These are phyloP conservation scores for Ceratobasidium sp. DNA, from an alignment of 1,284 basidiomycete species.

Conservation along the genomic window DNA sequence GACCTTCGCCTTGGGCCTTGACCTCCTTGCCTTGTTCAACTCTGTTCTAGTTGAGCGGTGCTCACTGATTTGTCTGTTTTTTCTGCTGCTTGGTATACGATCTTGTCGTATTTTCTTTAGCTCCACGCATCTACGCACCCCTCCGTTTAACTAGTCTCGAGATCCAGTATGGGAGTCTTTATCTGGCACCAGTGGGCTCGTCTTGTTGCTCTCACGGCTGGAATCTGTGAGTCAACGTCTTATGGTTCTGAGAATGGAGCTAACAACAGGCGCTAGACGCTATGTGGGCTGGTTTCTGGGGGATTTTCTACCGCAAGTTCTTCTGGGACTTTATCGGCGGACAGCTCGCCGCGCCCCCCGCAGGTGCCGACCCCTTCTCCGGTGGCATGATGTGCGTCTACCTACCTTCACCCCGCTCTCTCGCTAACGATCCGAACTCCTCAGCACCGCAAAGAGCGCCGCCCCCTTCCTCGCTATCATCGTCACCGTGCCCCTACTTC, in stretches of 20 bases:
- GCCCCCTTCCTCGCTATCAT: conserved; percentile 75
- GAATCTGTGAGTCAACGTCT: conserved; percentile 69
- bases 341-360: conserved; percentile 41
- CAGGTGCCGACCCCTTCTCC: conserved; percentile 56
- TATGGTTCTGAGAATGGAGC: neutral
- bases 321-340: conserved; percentile 75
- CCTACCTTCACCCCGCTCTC: neutral
- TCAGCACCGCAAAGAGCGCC: conserved; percentile 71
- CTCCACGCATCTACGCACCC: too few species aligned
- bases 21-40: conserved; percentile 1
- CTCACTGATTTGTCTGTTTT: conserved; percentile 12
- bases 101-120: conserved; percentile 49
- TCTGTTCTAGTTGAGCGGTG: conserved; percentile 31
- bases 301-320: conserved; percentile 85
- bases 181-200: conserved; percentile 85
- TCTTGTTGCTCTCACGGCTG: conserved; percentile 75
- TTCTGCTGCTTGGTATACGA: conserved; percentile 54
- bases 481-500: conserved; percentile 77
- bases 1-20: conserved; percentile 29
- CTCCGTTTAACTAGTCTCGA: neutral
- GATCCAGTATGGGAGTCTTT: conserved; percentile 74
- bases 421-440: conserved; percentile 17
- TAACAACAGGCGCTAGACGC: conserved; percentile 63
- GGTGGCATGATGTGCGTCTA: conserved; percentile 80
- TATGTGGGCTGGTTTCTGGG: conserved; percentile 81